phyloP scores from a whole-genome alignment of 2,329 filamentous ascomycete species.

The Sphaerulina populicola region DNA sequence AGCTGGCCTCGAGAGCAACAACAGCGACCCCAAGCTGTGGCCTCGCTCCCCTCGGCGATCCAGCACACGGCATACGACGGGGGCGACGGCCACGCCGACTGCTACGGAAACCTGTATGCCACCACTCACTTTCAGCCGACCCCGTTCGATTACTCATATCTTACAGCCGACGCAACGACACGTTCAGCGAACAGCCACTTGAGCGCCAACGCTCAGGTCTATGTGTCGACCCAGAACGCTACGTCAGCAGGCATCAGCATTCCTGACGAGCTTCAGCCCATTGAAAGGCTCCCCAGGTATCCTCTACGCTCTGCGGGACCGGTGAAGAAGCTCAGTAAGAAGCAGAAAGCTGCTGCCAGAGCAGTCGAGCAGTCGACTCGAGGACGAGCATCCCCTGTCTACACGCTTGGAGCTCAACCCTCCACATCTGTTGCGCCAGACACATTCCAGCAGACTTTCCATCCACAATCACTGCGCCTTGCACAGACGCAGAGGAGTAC shows the following conservation, averaged over 20 bases:
- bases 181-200: neutral
- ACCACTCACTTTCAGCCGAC: neutral
- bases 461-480: neutral
- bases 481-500: neutral
- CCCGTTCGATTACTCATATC: conserved; percentile 1
- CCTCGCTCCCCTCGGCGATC: conserved; percentile 1
- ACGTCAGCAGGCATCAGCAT: neutral
- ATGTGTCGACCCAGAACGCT: neutral
- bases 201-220: neutral
- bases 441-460: neutral
- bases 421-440: neutral
- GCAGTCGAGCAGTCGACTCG: neutral
- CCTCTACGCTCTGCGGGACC: neutral
- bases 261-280: neutral
- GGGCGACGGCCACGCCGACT: neutral
- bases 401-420: neutral
- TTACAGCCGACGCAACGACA: neutral
- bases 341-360: neutral
- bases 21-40: neutral
- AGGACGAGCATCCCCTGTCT: neutral
- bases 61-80: neutral
- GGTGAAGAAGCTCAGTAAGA: conserved; percentile 2
- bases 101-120: neutral
- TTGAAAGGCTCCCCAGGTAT: conserved; percentile 3
- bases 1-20: neutral